A percentile compares a stretch with the other conserved stretches of the same genome.
These are phyloP conservation scores for Brassica balearica DNA, from an alignment of 441 rosid species.

Conservation along the genomic window DNA sequence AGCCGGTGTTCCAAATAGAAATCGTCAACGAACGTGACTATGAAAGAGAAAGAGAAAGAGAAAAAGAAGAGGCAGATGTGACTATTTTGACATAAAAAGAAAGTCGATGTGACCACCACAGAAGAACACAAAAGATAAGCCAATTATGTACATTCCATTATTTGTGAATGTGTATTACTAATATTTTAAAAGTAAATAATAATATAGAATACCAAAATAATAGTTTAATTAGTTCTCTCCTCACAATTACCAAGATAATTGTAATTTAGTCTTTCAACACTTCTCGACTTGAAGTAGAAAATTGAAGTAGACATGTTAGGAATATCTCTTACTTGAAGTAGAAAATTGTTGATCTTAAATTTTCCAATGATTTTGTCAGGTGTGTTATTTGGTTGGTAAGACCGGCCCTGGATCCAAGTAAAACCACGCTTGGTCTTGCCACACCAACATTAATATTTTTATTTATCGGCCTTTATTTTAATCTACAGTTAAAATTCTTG, in stretches of 20 bases:
- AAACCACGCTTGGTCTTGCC: background rate
- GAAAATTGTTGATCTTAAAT: background rate
- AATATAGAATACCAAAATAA: conserved; percentile 1
- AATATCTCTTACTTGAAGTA: background rate
- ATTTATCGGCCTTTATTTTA: background rate
- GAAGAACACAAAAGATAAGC: background rate
- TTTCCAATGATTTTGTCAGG: background rate
- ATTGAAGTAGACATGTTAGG: background rate
- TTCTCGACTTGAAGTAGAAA: background rate
- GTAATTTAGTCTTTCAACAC: background rate
- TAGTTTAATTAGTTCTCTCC: background rate
- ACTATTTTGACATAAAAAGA: background rate
- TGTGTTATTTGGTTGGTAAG: background rate
- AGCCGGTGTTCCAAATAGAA: background rate
- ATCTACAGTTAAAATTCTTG: too few species aligned
- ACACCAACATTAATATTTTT: background rate
- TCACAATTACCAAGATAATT: background rate
- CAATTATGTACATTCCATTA: background rate
- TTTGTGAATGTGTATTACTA: background rate
- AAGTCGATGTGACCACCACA: background rate
- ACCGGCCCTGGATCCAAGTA: background rate
- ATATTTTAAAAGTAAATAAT: background rate
- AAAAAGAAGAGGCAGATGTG: background rate
- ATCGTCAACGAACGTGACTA: background rate
- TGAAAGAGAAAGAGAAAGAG: background rate